Evolutionary conservation across 208 protist genomes (phyloP), one percentile per base, ranked within the genome.

Genomic region (Wallacemonas sp.): DNA sequence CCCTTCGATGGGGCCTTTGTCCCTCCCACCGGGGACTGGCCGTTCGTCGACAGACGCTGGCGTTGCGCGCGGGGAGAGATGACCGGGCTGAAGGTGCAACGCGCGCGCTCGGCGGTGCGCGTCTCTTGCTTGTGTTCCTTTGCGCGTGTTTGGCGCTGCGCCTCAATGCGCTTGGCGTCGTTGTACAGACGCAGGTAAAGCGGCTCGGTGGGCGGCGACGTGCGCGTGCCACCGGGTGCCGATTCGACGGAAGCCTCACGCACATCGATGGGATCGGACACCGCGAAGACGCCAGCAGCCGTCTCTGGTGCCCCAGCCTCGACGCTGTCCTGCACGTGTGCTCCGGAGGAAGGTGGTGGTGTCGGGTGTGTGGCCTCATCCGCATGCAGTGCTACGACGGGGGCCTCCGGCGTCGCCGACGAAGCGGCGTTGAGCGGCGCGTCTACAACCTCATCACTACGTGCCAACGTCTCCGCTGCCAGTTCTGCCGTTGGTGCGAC

Each of bases 101-200:
- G 42, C 65, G 64, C 42, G 12, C 28, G 61, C 16, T 62, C 55
- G 11, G 44, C 48, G 0, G 28, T 45, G 23, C 29, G 63, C 3
- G 20, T 22, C 16, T 72, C 54, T 3, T 28, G 32, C 0, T 31
- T 22, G 32, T 41, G 26, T 36, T 26, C 50, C 33, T 33, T 14
- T 26, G 20, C 25, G 23, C n/a, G 41, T 22, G 32, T 25, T 7
- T 65, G 67, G 14, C 33, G 33, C 25, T 59, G 63, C 26, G 39
- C 55, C 42, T 54, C 39, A 36, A 67, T 46, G 14, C 29, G 50
- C 14, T 62, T 67, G 38, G 68, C 70, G 65, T 76, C 75, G n/a
- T 81, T 64, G 65, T 79, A 79, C 11, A 79, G 74, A 20, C 74
- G 67, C 38, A 72, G 52, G 49, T 69, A 79, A 22, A 74, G 59